phyloP scores from a whole-genome alignment of 2,329 filamentous ascomycete genomes.

The Coniochaeta sp. region DNA sequence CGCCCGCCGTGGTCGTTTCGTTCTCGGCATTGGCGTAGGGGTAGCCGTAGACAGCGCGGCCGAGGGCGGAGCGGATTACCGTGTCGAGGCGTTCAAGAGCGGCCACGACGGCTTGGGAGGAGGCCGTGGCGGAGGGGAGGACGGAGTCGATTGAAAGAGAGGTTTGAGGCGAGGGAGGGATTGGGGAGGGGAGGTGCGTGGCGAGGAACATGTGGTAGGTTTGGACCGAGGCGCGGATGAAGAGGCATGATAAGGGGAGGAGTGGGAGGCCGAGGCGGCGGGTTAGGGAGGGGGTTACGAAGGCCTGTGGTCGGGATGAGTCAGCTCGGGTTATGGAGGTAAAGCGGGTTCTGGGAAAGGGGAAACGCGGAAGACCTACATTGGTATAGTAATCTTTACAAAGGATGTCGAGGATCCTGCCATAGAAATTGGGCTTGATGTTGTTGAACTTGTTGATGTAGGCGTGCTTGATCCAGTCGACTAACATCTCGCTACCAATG shows the following conservation, averaged over 20 bases:
- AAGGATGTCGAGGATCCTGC: constrained; percentile 82
- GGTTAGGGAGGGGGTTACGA: constrained; percentile 82
- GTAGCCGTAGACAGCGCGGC: constrained; percentile 62
- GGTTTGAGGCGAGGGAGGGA: constrained; percentile 58
- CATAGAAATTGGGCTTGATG: constrained; percentile 83
- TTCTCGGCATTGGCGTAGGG: constrained; percentile 26
- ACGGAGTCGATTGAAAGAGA: constrained; percentile 58
- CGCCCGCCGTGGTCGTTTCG: constrained; percentile 20
- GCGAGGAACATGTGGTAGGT: constrained; percentile 98
- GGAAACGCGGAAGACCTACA: constrained; percentile 36
- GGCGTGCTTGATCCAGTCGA: constrained; percentile 94
- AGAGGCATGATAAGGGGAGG: constrained; percentile 87
- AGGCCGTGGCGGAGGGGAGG: constrained; percentile 30
- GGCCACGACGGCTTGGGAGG: constrained; percentile 69
- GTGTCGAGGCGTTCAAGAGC: constrained; percentile 74
- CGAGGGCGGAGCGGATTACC: constrained; percentile 69
- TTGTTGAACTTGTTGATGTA: constrained; percentile 99
- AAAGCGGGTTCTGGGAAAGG: background rate
- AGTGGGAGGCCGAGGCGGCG: constrained; percentile 85
- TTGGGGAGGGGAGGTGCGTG: constrained; percentile 71
- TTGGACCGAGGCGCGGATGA: constrained; percentile 89
- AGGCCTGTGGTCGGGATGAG: constrained; percentile 53
- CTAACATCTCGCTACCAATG: constrained; percentile 90
- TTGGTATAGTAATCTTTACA: constrained; percentile 98
- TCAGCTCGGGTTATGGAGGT: too few species aligned